Percentiles rank a stretch among this genome's conserved stretches.
These are phyloP conservation scores for Fraxinus baroniana DNA, from an alignment of 305 asterid species.

Conservation along the genomic window DNA sequence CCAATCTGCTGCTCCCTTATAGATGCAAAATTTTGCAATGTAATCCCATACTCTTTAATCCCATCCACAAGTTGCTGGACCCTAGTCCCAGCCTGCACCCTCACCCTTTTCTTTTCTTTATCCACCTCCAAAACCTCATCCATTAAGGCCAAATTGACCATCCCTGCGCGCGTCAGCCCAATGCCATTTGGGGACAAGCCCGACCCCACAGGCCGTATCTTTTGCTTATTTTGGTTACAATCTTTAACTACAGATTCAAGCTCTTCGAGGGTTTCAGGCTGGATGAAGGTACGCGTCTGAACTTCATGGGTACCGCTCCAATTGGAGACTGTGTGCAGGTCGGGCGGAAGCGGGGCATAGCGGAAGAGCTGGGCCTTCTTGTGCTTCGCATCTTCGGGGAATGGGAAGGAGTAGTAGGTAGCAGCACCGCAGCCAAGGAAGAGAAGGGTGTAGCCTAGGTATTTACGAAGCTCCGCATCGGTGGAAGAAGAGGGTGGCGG, in stretches of 20 bases:
- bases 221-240: conserved; percentile 61
- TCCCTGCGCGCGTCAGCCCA: conserved; percentile 81
- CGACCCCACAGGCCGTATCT: conserved; percentile 89
- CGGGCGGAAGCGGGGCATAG: conserved; percentile 86
- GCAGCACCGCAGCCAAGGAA: conserved; percentile 76
- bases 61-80: conserved; percentile 97
- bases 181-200: conserved; percentile 94
- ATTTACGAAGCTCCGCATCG: conserved; percentile 79
- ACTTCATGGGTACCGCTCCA: conserved; percentile 99
- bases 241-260: conserved; percentile 62
- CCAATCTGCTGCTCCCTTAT: conserved; percentile 97
- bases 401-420: conserved; percentile 89
- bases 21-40: conserved; percentile 93
- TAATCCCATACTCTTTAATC: conserved; percentile 73
- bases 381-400: conserved; percentile 74
- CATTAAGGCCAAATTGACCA: conserved; percentile 95
- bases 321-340: conserved; percentile 83
- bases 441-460: conserved; percentile 77
- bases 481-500: conserved; percentile 48
- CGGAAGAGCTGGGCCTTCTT: conserved; percentile 87
- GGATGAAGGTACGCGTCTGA: conserved; percentile 73
- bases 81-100: conserved; percentile 87
- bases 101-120: conserved; percentile 70
- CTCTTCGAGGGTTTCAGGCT: conserved; percentile 63
- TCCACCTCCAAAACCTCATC: conserved; percentile 92